These are phyloP conservation scores for Colletotrichum sp. DNA, from an alignment of 2,329 filamentous ascomycete genomes.

Conservation along the genomic window DNA sequence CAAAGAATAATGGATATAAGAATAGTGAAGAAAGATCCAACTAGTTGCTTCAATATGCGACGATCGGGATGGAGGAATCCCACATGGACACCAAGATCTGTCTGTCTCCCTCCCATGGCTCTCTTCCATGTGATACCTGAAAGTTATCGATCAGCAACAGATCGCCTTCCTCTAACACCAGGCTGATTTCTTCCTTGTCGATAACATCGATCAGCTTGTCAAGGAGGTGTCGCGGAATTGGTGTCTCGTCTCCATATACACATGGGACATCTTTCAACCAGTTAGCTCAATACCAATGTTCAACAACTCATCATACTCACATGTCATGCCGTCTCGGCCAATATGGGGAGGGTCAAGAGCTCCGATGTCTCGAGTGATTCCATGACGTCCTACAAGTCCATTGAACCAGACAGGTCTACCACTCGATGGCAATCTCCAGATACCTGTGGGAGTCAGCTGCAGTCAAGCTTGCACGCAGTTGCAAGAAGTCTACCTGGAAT, in stretches of 20 bases:
- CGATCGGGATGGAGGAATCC: background rate
- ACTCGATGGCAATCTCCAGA: slow-evolving; percentile 10
- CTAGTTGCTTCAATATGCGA: background rate
- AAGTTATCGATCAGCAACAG: slow-evolving; percentile 23
- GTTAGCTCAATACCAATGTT: background rate
- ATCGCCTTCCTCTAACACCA: slow-evolving; percentile 20
- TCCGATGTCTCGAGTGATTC: slow-evolving; percentile 21
- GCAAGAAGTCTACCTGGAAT: slow-evolving; percentile 10
- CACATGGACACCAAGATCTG: slow-evolving; percentile 15
- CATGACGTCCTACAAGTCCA: slow-evolving; percentile 19
- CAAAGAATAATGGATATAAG: background rate
- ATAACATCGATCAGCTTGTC: slow-evolving; percentile 22
- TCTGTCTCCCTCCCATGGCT: slow-evolving; percentile 19
- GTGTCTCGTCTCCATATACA: slow-evolving; percentile 18
- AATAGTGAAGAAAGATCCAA: background rate
- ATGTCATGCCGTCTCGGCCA: slow-evolving; percentile 21
- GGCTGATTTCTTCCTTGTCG: slow-evolving; percentile 21
- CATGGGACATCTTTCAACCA: slow-evolving; percentile 11
- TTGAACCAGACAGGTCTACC: slow-evolving; percentile 21
- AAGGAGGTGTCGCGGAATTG: slow-evolving; percentile 11
- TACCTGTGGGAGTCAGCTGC: background rate
- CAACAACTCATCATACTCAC: background rate
- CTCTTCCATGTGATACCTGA: slow-evolving; percentile 16
- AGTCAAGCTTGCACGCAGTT: background rate
- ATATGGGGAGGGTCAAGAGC: slow-evolving; percentile 20